Evolutionary conservation across 2,329 filamentous ascomycete species (phyloP), one percentile per base, ranked within the genome.

Genomic region (Chrysosporium queenslandicum): DNA sequence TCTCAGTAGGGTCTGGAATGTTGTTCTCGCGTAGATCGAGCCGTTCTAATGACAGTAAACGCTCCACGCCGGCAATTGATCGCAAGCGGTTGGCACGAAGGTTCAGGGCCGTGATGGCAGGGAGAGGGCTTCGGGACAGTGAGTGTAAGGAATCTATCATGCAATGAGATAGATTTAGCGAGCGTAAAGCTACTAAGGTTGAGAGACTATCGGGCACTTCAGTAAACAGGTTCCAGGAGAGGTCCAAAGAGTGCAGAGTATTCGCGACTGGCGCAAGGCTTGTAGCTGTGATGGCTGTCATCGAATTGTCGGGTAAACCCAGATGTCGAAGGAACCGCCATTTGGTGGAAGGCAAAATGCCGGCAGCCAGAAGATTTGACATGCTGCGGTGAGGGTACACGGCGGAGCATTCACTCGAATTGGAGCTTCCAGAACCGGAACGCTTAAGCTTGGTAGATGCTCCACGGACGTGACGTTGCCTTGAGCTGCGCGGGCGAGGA

Each of bases 111-210:
- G 87, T 94, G 57, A 98, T 95, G 18, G 92, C 91, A 25, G 92
- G 91, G 4, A 98, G 77, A 11, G 92, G 88, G 62, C 85, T 92
- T 57, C 86, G 82, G 1, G 83, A 83, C 39, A 98, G 75, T 1
- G 91, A 95, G 62, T 94, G 86, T 52, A 98, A 76, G 14, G 89
- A 92, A 60, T 91, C 87, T 57, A 98, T 97, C 90, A 97, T 96
- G 76, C 91, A 97, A 63, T 94, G 86, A 3, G 91, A 94, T 23
- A 98, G 76, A 63, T 98, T 97, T 50, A 98, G 74, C 21, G 92
- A 90, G 58, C 90, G 83, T n/a, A 98, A 78, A 25, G 88, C 85
- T 18, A 88, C 89, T 53, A 98, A 74, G 8, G 81, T 86, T 11
- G 90, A 85, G 53, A 98, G 73, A 61, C 87, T 92, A 66, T 97